Conservation (phyloP, 805 yeast genomes). For the Wickerhamomyces subpelliculosus region DNA sequence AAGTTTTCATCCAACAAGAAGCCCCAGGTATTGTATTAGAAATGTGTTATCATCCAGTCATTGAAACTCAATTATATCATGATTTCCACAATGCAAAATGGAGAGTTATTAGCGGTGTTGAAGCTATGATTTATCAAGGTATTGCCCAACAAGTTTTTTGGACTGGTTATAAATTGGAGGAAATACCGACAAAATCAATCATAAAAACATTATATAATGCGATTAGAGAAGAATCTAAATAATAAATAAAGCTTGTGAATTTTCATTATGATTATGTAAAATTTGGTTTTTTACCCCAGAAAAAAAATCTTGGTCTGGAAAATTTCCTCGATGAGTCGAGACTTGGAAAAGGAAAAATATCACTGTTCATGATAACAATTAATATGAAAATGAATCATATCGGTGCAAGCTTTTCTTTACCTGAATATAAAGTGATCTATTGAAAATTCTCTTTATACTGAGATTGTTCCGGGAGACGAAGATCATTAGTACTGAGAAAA, state of each 20-base stretch:
- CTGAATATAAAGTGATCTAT: too few species aligned
- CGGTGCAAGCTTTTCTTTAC: too few species aligned
- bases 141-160: conserved; percentile 20
- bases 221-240: conserved; percentile 1
- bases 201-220: conserved; percentile 3
- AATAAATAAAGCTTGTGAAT: not conserved
- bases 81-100: conserved; percentile 12
- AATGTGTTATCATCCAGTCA: conserved; percentile 21
- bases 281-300: too few species aligned
- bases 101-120: conserved; percentile 21
- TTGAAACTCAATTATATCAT: conserved; percentile 13
- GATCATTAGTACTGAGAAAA: too few species aligned
- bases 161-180: conserved; percentile 15
- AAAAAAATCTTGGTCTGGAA: too few species aligned
- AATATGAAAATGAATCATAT: too few species aligned
- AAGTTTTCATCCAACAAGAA: conserved; percentile 11
- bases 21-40: conserved; percentile 18
- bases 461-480: too few species aligned
- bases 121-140: conserved; percentile 22
- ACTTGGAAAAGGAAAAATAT: too few species aligned
- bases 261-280: not conserved
- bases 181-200: conserved; percentile 15
- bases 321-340: too few species aligned
- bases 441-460: too few species aligned
- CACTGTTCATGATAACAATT: too few species aligned